These are phyloP conservation scores for Lippia alba DNA, from an alignment of 305 asterid genomes.

Conservation along the genomic window DNA sequence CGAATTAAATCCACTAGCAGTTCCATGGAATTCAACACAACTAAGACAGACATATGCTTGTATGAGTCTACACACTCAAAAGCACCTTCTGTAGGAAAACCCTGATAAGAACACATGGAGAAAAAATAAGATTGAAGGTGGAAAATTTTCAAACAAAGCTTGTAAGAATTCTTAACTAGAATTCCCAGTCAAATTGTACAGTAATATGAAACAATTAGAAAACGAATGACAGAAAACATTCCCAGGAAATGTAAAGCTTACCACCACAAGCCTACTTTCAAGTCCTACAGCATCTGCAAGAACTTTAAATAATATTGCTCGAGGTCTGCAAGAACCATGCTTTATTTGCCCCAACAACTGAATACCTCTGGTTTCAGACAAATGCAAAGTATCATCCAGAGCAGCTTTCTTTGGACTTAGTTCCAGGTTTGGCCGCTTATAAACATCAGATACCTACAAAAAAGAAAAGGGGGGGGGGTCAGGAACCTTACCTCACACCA, in stretches of 20 bases:
- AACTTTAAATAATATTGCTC: constrained; percentile 94
- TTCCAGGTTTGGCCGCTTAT: constrained; percentile 79
- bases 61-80: constrained; percentile 84
- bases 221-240: constrained; percentile 22
- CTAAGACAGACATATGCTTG: constrained; percentile 92
- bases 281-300: constrained; percentile 99
- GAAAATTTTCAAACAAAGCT: constrained; percentile 18
- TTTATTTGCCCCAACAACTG: constrained; percentile 94
- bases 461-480: constrained; percentile 35
- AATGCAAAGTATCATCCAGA: constrained; percentile 65
- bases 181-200: constrained; percentile 20
- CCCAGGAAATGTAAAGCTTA: constrained; percentile 43
- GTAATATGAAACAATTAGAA: constrained; percentile 10
- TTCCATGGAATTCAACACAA: constrained; percentile 87
- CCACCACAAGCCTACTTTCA: constrained; percentile 91
- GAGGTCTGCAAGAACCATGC: constrained; percentile 92
- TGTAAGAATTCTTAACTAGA: constrained; percentile 22
- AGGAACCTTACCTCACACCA: constrained; percentile 34
- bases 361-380: constrained; percentile 67
- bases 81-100: constrained; percentile 91
- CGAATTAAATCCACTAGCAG: constrained; percentile 90
- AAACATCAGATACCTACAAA: constrained; percentile 85
- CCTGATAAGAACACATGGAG: constrained; percentile 52
- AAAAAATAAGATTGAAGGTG: constrained; percentile 27
- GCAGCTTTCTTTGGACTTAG: constrained; percentile 73